A percentile compares a stretch with the other conserved stretches of the same genome.
These are phyloP conservation scores for Puccinia coronata DNA, from an alignment of 1,284 basidiomycete genomes.

Conservation along the genomic window DNA sequence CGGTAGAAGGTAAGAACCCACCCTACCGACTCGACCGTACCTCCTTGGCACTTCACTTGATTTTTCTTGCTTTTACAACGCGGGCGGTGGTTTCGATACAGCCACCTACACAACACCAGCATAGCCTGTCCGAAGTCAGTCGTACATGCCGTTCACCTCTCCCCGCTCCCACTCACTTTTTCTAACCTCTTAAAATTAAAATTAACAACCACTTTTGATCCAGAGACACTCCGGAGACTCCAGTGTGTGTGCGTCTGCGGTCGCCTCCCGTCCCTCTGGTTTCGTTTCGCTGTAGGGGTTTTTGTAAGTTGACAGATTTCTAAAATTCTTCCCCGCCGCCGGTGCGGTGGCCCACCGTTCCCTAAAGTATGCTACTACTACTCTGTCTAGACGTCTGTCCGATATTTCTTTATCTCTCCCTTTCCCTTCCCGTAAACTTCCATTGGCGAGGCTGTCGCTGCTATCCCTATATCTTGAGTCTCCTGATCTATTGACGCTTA, in stretches of 20 bases:
- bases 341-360: no score
- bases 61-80: no score
- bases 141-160: not conserved
- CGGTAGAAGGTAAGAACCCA: no score
- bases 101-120: not conserved
- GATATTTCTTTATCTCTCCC: not conserved
- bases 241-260: no score
- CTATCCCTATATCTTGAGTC: conserved; percentile 32
- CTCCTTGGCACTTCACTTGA: not conserved
- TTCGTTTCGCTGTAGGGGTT: not conserved
- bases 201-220: no score
- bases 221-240: no score
- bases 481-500: conserved; percentile 30
- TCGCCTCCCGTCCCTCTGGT: not conserved
- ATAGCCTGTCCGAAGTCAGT: not conserved
- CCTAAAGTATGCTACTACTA: no score
- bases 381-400: not conserved
- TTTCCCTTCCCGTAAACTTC: conserved; percentile 1
- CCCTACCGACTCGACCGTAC: no score
- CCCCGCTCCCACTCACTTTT: not conserved
- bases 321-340: not conserved
- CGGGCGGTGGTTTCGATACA: not conserved
- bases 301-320: not conserved
- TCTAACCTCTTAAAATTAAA: no score
- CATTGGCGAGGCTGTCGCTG: conserved; percentile 3